phyloP scores from a whole-genome alignment of 805 yeast genomes.

The Zygotorulaspora chibaensis region DNA sequence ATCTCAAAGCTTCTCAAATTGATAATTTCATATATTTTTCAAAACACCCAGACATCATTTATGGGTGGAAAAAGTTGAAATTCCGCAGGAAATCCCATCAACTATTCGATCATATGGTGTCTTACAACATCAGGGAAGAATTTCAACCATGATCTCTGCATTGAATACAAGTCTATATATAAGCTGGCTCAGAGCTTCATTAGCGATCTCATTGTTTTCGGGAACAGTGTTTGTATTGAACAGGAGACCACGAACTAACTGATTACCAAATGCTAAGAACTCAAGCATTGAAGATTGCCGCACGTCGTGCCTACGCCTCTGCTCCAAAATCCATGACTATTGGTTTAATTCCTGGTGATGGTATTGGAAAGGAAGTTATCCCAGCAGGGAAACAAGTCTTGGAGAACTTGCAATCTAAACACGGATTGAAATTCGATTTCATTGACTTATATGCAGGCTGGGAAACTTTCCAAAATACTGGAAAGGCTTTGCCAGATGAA shows the following conservation, averaged over 20 bases:
- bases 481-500: conserved; percentile 90
- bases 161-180: neutral
- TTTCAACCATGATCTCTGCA: too few relatives aligned
- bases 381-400: conserved; percentile 92
- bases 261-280: conserved; percentile 27
- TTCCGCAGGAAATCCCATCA: conserved; percentile 9
- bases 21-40: conserved; percentile 4
- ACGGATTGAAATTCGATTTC: conserved; percentile 77
- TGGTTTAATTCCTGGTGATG: conserved; percentile 94
- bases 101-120: too few relatives aligned
- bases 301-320: conserved; percentile 36
- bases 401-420: conserved; percentile 73
- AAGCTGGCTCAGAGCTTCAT: neutral
- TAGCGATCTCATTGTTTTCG: too few relatives aligned
- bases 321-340: conserved; percentile 47
- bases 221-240: too few relatives aligned
- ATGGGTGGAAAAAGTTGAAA: neutral
- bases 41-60: conserved; percentile 6
- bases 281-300: conserved; percentile 24
- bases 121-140: neutral
- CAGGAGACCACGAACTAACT: neutral
- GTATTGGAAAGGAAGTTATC: conserved; percentile 95
- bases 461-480: conserved; percentile 90
- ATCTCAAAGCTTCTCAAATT: conserved; percentile 2
- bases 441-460: conserved; percentile 90